Conservation (phyloP, 2,329 filamentous ascomycete genomes). For the Coniochaeta sp. region DNA sequence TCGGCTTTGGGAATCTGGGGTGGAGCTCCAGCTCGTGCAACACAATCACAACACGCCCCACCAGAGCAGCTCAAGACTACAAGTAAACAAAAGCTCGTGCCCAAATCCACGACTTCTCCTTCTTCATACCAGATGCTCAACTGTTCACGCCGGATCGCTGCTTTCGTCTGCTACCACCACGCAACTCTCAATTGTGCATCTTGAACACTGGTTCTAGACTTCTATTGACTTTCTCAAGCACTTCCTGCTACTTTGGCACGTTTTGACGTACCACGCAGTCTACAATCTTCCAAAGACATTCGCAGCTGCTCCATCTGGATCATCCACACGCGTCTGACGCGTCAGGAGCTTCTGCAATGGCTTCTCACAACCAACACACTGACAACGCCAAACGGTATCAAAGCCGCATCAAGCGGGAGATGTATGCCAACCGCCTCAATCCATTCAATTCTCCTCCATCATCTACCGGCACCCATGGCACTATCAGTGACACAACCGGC, state of each 20-base stretch:
- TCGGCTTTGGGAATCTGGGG: too few relatives aligned
- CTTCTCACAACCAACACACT: not conserved
- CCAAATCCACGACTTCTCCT: not conserved
- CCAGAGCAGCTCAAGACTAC: not conserved
- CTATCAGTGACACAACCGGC: constrained; percentile 44
- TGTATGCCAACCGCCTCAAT: constrained; percentile 44
- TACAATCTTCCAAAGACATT: not conserved
- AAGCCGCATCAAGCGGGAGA: constrained; percentile 30
- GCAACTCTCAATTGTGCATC: not conserved
- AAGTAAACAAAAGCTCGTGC: not conserved
- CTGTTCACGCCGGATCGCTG: not conserved
- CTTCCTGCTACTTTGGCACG: not conserved
- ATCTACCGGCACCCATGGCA: constrained; percentile 50
- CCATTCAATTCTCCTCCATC: constrained; percentile 52
- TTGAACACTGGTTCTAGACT: not conserved
- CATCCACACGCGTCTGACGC: not conserved
- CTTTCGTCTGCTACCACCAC: not conserved
- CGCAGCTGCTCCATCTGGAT: not conserved
- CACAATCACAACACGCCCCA: not conserved
- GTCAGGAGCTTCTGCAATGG: constrained; percentile 1
- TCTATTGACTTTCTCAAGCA: not conserved
- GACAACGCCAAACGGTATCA: not conserved
- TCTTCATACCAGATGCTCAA: not conserved
- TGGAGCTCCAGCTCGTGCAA: not conserved
- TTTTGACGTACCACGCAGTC: not conserved